These are phyloP conservation scores for Globisporangium viniferum DNA, from an alignment of 352 stramenopile genomes.

Conservation along the genomic window DNA sequence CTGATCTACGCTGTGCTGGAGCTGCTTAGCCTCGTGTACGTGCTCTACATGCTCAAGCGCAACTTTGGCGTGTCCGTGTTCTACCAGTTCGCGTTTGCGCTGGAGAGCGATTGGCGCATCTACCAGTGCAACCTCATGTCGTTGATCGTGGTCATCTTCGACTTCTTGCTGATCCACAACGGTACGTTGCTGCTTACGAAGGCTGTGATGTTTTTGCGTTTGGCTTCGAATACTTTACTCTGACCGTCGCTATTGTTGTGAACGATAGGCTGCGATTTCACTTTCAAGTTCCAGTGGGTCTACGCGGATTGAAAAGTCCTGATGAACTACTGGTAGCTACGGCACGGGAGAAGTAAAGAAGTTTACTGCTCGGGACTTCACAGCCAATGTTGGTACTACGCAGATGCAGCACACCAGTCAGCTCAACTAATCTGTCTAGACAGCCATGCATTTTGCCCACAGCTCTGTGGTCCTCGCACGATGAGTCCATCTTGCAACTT, in stretches of 20 bases:
- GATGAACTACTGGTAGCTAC: too few relatives aligned
- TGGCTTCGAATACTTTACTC: neutral
- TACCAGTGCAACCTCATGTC: conserved; percentile 29
- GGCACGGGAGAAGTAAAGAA: too few relatives aligned
- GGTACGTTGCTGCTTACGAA: conserved; percentile 1
- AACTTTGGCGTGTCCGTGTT: conserved; percentile 25
- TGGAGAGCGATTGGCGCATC: conserved; percentile 23
- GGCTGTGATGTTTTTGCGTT: neutral
- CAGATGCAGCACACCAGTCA: too few relatives aligned
- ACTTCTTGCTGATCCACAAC: conserved; percentile 23
- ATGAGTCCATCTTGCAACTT: too few relatives aligned
- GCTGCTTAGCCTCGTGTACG: conserved; percentile 20
- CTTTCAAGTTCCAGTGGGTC: neutral
- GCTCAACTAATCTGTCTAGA: too few relatives aligned
- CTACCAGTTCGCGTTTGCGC: conserved; percentile 30
- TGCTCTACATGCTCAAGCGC: conserved; percentile 15
- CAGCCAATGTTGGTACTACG: too few relatives aligned
- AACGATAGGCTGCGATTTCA: neutral
- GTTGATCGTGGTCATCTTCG: conserved; percentile 27
- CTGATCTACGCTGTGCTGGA: conserved; percentile 21
- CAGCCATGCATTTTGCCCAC: too few relatives aligned
- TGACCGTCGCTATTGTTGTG: neutral
- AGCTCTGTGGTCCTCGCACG: too few relatives aligned
- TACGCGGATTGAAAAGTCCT: too few relatives aligned
- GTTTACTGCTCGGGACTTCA: too few relatives aligned